Base-by-base conservation (phyloP, 2,329 filamentous ascomycete genomes). In the Niveomyces coronatus region DNA sequence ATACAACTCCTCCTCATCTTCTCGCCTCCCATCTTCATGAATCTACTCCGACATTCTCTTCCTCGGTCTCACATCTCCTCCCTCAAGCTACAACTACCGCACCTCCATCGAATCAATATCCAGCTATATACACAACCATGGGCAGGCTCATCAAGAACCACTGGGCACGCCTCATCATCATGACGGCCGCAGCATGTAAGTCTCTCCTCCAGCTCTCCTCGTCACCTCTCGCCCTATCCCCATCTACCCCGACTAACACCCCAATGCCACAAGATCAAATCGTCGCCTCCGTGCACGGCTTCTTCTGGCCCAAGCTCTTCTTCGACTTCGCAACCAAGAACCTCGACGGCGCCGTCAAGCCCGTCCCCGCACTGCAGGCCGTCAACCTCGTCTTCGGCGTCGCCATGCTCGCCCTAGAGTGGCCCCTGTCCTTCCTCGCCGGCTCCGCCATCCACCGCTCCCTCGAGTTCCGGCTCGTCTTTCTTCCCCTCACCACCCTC, bases 121-220 rank as follows among this genome's bases (percentile, higher is more conserved):
- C n/a, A 28, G 26, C 5, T 28, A 28, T 27, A 37, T 43, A 39
- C 17, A 37, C 36, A 60, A 66, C 49, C 46, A 98, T 98, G 91
- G 91, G 91, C 62, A 91, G 82, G 65, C 79, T 98, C 57, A 96
- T 98, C 69, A 98, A 98, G 74, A 96, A 96, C 69, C 91, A 98
- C 70, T 94, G 86, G 86, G 91, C 87, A 50, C 82, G 91, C 44
- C 79, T 98, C 54, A 91, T 98, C 56, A 74, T 94, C 62, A 69
- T 98, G 57, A 85, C 85, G 19, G 86, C 91, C 26, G 82, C 85
- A 47, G 61, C 68, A 41, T 88, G 83, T 87, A 76, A 44, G 68
- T 65, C 10, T 20, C 30, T 22, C 11, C n/a, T n/a, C n/a, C n/a
- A n/a, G 10, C 19, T 19, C 9, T 4, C n/a, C 30, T 23, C 18